Evolutionary conservation across 2,329 filamentous ascomycete species (phyloP), one percentile per base, ranked within the genome.

Genomic region (Fusarium sp.): DNA sequence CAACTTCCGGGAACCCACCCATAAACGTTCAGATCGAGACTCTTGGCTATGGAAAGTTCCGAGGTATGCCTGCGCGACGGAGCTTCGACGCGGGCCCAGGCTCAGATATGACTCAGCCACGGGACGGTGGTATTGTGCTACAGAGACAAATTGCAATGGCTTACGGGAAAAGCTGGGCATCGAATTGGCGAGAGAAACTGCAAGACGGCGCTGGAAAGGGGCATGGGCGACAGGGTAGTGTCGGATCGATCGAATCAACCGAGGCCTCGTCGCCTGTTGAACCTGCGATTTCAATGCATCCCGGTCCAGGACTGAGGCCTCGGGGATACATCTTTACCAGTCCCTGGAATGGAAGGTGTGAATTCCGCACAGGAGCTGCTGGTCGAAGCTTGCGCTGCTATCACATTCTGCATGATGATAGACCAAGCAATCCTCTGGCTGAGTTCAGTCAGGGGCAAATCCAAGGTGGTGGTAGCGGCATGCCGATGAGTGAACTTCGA

Each of bases 281-380:
- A 22, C 65, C 77, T 81, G 31, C 82, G 33, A 75, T 72, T 22
- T 84, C 85, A 3, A 69, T 77, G 54, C 80, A 84, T 4, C 85
- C 86, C 1, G 84, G 84, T 1, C 84, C 85, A 0, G 87, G 83
- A 24, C 84, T 86, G 70, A 88, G 85, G 61, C 86, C 90, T 0
- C 87, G 87, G 38, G 92, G 91, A 24, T 97, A 97, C 82, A 89
- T 90, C 3, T 98, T 98, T 80, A 84, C 86, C 26, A 96, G 93
- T 47, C 95, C 95, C 0, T 98, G 96, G 96, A 91, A 94, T 69
- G 93, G 94, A 22, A 89, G 89, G 47, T 98, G 96, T 83, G 93
- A 95, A 69, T 98, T 98, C 82, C 87, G 90, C 22, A 96, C 95
- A 0, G 92, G 93, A 42, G 87, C 90, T 63, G 92, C 90, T 48